Conservation (phyloP, 768 basidiomycete species). For the Mycena leptocephala region DNA sequence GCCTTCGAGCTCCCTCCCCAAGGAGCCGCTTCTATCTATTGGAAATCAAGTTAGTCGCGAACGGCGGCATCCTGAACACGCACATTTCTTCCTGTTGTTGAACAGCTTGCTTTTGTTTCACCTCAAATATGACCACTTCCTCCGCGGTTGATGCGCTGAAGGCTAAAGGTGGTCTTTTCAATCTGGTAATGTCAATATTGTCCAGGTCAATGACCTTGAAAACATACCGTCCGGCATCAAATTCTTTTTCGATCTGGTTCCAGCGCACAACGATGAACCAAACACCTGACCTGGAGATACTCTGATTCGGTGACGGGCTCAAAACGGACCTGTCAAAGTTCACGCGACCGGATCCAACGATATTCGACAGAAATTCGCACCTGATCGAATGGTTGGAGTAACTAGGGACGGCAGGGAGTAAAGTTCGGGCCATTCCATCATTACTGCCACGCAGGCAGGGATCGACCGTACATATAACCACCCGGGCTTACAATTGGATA, state of each 20-base stretch:
- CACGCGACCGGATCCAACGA: not conserved
- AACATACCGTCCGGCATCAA: constrained; percentile 67
- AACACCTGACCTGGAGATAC: constrained; percentile 62
- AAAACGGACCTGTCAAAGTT: constrained; percentile 61
- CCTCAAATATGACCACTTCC: constrained; percentile 60
- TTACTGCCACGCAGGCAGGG: constrained; percentile 77
- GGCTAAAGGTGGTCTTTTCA: constrained; percentile 60
- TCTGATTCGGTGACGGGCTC: constrained; percentile 62
- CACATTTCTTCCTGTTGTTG: constrained; percentile 59
- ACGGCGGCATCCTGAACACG: constrained; percentile 14
- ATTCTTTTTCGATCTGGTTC: constrained; percentile 65
- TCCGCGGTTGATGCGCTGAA: constrained; percentile 59
- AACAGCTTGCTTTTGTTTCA: constrained; percentile 55
- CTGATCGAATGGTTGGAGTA: constrained; percentile 77
- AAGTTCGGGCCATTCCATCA: constrained; percentile 71
- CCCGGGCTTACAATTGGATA: constrained; percentile 78
- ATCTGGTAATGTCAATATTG: constrained; percentile 55
- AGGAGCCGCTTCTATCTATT: constrained; percentile 61
- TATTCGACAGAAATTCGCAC: constrained; percentile 43
- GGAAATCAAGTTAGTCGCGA: not conserved
- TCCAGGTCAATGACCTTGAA: constrained; percentile 58
- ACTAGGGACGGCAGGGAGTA: constrained; percentile 66
- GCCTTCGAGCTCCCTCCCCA: constrained; percentile 53
- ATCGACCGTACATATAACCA: constrained; percentile 78
- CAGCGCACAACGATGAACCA: not conserved